These are phyloP conservation scores for Blastocystis sp. DNA, from an alignment of 352 stramenopile genomes.

Conservation along the genomic window DNA sequence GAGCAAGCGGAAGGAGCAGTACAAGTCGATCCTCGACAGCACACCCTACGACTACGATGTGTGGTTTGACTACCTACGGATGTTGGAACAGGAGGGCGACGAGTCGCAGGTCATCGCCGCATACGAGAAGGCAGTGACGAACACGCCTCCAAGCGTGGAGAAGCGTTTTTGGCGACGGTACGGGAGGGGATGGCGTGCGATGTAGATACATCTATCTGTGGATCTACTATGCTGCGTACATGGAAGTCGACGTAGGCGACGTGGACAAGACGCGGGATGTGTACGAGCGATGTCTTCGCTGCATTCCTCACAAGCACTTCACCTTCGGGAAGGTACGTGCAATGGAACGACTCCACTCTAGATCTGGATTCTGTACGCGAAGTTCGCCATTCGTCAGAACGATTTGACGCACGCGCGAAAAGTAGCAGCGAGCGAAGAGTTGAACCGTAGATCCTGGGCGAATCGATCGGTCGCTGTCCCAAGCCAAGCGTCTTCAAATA, in stretches of 20 bases:
- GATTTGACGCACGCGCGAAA: slow-evolving; percentile 81
- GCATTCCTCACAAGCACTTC: slow-evolving; percentile 90
- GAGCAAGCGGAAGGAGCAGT: slow-evolving; percentile 84
- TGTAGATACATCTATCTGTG: slow-evolving; percentile 94
- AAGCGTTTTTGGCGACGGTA: slow-evolving; percentile 91
- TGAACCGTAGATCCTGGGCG: slow-evolving; percentile 72
- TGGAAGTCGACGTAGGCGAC: slow-evolving; percentile 84
- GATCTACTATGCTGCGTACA: slow-evolving; percentile 96
- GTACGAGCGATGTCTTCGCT: slow-evolving; percentile 83
- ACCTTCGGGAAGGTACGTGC: slow-evolving; percentile 85
- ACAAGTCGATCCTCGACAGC: slow-evolving; percentile 80
- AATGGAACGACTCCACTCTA: background rate
- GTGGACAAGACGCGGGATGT: slow-evolving; percentile 77
- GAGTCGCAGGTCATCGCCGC: slow-evolving; percentile 78
- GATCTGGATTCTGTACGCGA: slow-evolving; percentile 92
- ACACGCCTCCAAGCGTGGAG: slow-evolving; percentile 83
- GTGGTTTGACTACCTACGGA: slow-evolving; percentile 96
- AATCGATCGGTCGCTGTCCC: slow-evolving; percentile 84
- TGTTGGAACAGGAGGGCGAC: slow-evolving; percentile 83
- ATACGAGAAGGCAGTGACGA: slow-evolving; percentile 87
- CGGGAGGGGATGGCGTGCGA: background rate
- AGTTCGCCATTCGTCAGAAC: slow-evolving; percentile 88
- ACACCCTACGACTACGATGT: slow-evolving; percentile 91
- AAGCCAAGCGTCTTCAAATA: slow-evolving; percentile 82
- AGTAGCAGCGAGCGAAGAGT: background rate